phyloP scores from a whole-genome alignment of 257 asterid species.

The Forsythia viridissima region DNA sequence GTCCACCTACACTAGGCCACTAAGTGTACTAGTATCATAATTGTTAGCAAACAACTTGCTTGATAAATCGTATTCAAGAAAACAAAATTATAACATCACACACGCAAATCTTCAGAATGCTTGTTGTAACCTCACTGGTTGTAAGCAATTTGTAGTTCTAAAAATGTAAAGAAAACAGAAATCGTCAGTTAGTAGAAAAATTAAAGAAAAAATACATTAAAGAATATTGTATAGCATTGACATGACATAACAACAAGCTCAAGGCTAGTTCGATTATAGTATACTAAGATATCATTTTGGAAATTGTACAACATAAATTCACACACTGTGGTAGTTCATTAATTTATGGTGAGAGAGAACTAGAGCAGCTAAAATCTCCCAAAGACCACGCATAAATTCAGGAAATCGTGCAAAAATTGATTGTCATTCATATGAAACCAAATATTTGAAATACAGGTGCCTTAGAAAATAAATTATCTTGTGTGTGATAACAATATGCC shows the following conservation, averaged over 20 bases:
- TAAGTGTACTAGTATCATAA: background rate
- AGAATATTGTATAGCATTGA: background rate
- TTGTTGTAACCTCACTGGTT: background rate
- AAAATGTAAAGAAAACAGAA: background rate
- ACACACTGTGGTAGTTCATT: background rate
- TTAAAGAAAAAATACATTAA: background rate
- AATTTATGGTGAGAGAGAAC: background rate
- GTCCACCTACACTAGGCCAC: background rate
- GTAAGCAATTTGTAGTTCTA: background rate
- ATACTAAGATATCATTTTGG: background rate
- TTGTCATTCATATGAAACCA: background rate
- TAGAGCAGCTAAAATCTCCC: background rate
- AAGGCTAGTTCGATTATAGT: background rate
- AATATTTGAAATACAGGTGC: background rate
- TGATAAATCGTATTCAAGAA: background rate
- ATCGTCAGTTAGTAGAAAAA: background rate
- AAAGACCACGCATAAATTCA: background rate
- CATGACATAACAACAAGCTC: background rate
- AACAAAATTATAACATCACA: background rate
- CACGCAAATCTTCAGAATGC: background rate
- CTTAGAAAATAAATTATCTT: background rate
- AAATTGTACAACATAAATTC: background rate
- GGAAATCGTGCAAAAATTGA: background rate
- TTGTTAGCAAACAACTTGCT: background rate
- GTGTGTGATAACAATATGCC: background rate